Base-by-base conservation (phyloP, 257 asterid species). In the Rhazya stricta region DNA sequence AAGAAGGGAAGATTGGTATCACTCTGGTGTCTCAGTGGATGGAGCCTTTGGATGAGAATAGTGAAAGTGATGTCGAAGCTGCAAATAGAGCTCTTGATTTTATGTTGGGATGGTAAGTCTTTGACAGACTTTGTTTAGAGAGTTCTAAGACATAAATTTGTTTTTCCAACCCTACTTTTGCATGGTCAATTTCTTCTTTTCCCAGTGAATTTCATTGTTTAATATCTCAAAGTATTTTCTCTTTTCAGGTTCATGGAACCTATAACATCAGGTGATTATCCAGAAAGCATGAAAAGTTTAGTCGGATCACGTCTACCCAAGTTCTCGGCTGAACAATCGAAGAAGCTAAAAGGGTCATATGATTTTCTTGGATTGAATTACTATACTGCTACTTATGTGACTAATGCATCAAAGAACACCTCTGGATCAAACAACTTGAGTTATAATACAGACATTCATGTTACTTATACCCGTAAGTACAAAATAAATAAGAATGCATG, bases 1-100 rank as follows among this genome's bases (percentile, higher is more conserved):
- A 68, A 27, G 4, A 43, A 69, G 96, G 94, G 9, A 73, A 79
- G 56, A 88, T 90, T 5, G 96, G 94, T 2, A 84, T 86, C 5
- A 56, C 73, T 0, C 75, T 85, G 0, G 83, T 76, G 29, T 27
- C 81, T 19, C 41, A 83, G 21, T 88, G 88, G 73, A 75, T 36
- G 74, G 79, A 12, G 87, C 96, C 46, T 75, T 2, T 51, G 9
- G 58, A 51, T 51, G 27, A 51, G 16, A 19, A 13, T 18, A 1
- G n/a, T 18, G 57, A 16, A 1, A 51, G 57, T 19, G 57, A 51
- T 51, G 13, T 11, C 2, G 4, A 65, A 34, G 70, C 48, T 16
- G 46, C n/a, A 13, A 10, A 15, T 2, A 32, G n/a, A 11, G 70
- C 70, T 21, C 48, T 65, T 32, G 50, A 65, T 34, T 65, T 65